These are phyloP conservation scores for Lichtheimia ornata DNA, from an alignment of 371 early-diverging fungal genomes.

Conservation along the genomic window DNA sequence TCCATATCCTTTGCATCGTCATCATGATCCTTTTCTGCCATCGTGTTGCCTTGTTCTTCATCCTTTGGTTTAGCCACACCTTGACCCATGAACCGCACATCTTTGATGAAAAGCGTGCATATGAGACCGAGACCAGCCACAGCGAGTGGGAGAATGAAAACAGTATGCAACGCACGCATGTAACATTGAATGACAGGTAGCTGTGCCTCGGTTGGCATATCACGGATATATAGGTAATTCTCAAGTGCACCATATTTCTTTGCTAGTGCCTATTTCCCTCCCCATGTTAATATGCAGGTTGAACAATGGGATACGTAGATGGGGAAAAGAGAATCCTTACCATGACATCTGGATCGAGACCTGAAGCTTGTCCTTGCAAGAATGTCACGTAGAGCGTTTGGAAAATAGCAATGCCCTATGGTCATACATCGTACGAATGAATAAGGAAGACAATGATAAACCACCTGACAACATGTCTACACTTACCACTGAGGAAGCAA, in stretches of 20 bases:
- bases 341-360: background rate
- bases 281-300: background rate
- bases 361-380: constrained; percentile 17
- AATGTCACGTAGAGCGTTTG: constrained; percentile 25
- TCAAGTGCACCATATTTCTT: constrained; percentile 28
- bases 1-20: background rate
- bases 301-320: too few species aligned
- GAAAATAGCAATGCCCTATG: constrained; percentile 36
- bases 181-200: constrained; percentile 41
- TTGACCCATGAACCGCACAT: constrained; percentile 1
- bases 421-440: background rate
- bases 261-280: constrained; percentile 15
- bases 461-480: background rate
- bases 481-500: constrained; percentile 32
- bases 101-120: constrained; percentile 7
- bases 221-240: constrained; percentile 29
- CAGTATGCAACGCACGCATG: constrained; percentile 1
- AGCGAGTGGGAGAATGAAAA: constrained; percentile 10
- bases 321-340: background rate
- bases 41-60: background rate
- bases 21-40: background rate
- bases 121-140: constrained; percentile 8
- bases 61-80: background rate
- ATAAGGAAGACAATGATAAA: background rate
- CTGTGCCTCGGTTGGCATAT: constrained; percentile 33